These are phyloP conservation scores for Paramecium pentaurelia DNA, from an alignment of 73 alveolate genomes.

Conservation along the genomic window DNA sequence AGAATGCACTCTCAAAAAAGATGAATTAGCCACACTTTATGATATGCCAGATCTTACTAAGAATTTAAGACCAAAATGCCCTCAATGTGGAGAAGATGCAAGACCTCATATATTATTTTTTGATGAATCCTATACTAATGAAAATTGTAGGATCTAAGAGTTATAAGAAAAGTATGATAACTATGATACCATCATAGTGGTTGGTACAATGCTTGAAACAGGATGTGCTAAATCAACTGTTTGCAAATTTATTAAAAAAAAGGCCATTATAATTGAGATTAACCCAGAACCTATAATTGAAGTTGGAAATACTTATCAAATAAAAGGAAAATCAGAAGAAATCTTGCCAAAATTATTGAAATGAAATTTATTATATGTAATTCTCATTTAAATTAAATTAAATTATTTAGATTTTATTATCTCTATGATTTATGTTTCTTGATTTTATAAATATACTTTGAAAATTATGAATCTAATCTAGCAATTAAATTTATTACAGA, in stretches of 20 bases:
- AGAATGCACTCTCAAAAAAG: slow-evolving; percentile 46
- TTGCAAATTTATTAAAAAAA: slow-evolving; percentile 43
- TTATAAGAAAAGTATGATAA: slow-evolving; percentile 12
- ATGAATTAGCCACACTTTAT: slow-evolving; percentile 35
- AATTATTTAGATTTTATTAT: too few relatives aligned
- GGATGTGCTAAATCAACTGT: slow-evolving; percentile 67
- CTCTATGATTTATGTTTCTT: neutral
- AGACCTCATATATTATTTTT: slow-evolving; percentile 76
- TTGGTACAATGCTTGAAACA: slow-evolving; percentile 77
- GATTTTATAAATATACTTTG: too few relatives aligned
- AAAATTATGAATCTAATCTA: too few relatives aligned
- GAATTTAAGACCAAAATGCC: slow-evolving; percentile 65
- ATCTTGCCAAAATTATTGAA: slow-evolving; percentile 63
- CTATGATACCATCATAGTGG: slow-evolving; percentile 62
- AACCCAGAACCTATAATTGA: slow-evolving; percentile 66
- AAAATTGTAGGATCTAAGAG: slow-evolving; percentile 27
- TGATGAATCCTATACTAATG: slow-evolving; percentile 70
- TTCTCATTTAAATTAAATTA: neutral
- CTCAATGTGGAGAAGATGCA: slow-evolving; percentile 64
- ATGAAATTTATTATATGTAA: slow-evolving; percentile 64
- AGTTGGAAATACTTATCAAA: slow-evolving; percentile 53
- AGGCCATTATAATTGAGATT: slow-evolving; percentile 66
- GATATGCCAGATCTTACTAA: slow-evolving; percentile 59
- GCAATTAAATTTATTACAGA: too few relatives aligned
- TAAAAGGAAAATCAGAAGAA: slow-evolving; percentile 64